Evolutionary conservation across 1,139 yeast species (phyloP), one percentile per base, ranked within the genome.

Genomic region (Yamadazyma mexicana): DNA sequence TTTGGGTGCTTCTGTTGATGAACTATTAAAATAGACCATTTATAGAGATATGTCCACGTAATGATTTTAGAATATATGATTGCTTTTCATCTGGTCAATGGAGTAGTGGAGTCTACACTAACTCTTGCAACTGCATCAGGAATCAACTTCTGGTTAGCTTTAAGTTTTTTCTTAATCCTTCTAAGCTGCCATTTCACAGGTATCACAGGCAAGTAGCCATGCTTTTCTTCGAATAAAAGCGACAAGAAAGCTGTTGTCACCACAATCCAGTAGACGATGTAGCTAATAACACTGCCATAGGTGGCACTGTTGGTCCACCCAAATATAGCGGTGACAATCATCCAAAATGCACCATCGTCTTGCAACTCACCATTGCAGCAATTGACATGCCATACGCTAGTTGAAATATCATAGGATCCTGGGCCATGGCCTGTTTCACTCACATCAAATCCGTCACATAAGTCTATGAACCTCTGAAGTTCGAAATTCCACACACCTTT

Each of bases 251-350:
- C 64, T 0, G 59, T 42, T 33, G 83, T 79, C 11, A 88, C 77
- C 26, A 73, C 61, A 5, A 78, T 34, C 98, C 98, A 91, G 64
- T 87, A 91, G 5, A 69, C 47, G 48, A 80, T 75, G 62, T 91
- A 91, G 38, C 89, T 77, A 16, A 75, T 61, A n/a, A 91, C 89
- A 30, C 96, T 87, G 15, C 96, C 96, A 57, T 86, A 87, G 2
- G 97, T 89, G 14, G 97, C 98, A 27, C 94, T 80, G 62, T 91
- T 91, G 27, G 92, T 87, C 98, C 98, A 91, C 1, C 98, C 98
- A 41, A 92, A 74, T 11, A 91, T 68, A 5, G 98, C 97, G 51
- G 92, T 89, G 59, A 89, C 76, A 27, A 91, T 74, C 83, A 87
- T 88, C 96, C 96, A 91, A 22, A 60, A 58, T 5, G 64, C 55